Conservation (phyloP, 2,329 filamentous ascomycete species). For the Septoria petroselini region DNA sequence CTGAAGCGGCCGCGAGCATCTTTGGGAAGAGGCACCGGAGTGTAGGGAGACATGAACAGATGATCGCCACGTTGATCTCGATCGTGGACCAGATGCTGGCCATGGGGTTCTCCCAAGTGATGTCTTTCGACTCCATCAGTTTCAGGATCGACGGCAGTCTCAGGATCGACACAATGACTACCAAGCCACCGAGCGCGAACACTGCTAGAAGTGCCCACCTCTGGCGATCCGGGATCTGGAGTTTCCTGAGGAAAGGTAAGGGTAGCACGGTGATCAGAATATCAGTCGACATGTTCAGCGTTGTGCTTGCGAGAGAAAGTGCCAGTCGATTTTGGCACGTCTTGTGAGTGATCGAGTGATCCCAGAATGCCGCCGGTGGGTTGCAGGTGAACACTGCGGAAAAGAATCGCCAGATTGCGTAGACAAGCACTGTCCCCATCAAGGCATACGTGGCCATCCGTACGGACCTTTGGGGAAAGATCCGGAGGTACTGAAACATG, state of each 20-base stretch:
- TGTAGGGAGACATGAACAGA: slow-evolving; percentile 40
- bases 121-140: slow-evolving; percentile 29
- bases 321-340: slow-evolving; percentile 14
- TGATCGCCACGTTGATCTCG: slow-evolving; percentile 39
- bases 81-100: slow-evolving; percentile 36
- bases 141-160: slow-evolving; percentile 31
- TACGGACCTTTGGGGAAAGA: slow-evolving; percentile 44
- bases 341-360: slow-evolving; percentile 25
- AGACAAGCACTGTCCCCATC: slow-evolving; percentile 35
- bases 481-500: slow-evolving; percentile 48
- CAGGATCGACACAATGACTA: slow-evolving; percentile 35
- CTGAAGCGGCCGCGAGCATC: slow-evolving; percentile 25
- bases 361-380: slow-evolving; percentile 42
- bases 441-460: slow-evolving; percentile 32
- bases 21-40: slow-evolving; percentile 38
- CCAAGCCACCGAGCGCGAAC: slow-evolving; percentile 36
- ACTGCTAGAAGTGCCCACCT: slow-evolving; percentile 37
- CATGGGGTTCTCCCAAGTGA: slow-evolving; percentile 33
- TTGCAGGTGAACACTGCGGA: slow-evolving; percentile 43
- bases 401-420: slow-evolving; percentile 36
- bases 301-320: slow-evolving; percentile 35
- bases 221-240: slow-evolving; percentile 35
- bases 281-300: slow-evolving; percentile 39
- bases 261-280: slow-evolving; percentile 38
- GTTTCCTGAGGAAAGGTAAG: slow-evolving; percentile 34